phyloP scores from a whole-genome alignment of 805 yeast species.

The Monosporozyma aerobia region DNA sequence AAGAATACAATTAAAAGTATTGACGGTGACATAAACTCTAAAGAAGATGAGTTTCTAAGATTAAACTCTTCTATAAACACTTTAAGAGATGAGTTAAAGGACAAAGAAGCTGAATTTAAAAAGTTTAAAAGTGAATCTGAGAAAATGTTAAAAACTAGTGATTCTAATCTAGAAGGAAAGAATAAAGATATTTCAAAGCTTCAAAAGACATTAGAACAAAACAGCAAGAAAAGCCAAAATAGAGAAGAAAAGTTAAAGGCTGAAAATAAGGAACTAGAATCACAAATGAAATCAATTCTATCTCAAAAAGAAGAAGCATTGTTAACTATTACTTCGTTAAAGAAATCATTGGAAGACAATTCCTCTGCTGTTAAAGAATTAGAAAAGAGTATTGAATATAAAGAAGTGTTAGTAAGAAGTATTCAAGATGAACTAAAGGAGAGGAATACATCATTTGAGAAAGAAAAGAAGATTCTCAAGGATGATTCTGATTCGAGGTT shows the following conservation, averaged over 20 bases:
- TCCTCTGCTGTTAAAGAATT: background rate
- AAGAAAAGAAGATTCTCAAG: conserved; percentile 39
- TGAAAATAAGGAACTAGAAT: background rate
- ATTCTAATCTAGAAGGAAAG: background rate
- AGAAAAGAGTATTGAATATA: background rate
- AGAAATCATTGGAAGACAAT: background rate
- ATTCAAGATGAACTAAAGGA: conserved; percentile 27
- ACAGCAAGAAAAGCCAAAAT: background rate
- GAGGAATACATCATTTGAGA: conserved; percentile 39
- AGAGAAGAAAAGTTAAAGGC: background rate
- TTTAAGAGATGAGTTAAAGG: background rate
- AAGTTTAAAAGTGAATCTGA: background rate
- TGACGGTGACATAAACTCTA: background rate
- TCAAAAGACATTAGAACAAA: conserved; percentile 1
- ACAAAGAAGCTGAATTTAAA: background rate
- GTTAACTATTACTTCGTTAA: background rate
- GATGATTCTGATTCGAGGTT: conserved; percentile 42
- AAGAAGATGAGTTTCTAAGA: background rate
- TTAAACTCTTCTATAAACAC: background rate
- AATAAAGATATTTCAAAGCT: background rate
- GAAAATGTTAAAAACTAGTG: background rate
- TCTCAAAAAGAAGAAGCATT: background rate
- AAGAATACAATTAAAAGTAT: background rate
- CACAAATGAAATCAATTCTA: background rate
- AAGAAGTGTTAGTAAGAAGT: background rate